A percentile compares a stretch with the other conserved stretches of the same genome.
phyloP scores from a whole-genome alignment of 164 flowering plant genomes.

The Sextonia rubra region DNA sequence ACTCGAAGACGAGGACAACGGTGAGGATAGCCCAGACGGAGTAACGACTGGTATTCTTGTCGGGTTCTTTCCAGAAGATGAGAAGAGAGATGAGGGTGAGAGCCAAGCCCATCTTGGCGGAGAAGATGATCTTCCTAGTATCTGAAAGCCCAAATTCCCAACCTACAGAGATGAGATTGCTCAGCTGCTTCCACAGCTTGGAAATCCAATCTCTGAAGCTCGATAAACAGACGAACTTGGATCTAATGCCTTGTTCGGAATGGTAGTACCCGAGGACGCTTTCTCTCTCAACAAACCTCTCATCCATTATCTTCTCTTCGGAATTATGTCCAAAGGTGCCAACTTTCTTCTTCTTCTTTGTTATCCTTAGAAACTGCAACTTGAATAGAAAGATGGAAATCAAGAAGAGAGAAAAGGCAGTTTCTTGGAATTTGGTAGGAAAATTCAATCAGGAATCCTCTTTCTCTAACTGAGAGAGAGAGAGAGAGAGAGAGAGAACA shows the following conservation, averaged over 20 bases:
- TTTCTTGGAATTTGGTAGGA: no score
- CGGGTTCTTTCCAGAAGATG: constrained; percentile 61
- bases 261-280: background rate
- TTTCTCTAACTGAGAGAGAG: no score
- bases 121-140: constrained; percentile 56
- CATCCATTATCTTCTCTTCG: no score
- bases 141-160: constrained; percentile 59
- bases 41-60: constrained; percentile 37
- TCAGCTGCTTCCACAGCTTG: constrained; percentile 5
- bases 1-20: constrained; percentile 79
- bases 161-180: constrained; percentile 23
- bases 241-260: background rate
- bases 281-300: no score
- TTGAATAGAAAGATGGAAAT: no score
- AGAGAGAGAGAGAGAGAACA: no score
- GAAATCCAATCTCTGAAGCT: constrained; percentile 14
- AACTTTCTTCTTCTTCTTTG: no score
- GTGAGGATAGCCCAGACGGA: constrained; percentile 86
- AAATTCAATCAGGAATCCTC: no score
- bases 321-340: no score
- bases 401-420: no score
- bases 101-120: constrained; percentile 66
- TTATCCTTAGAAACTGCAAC: no score
- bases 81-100: constrained; percentile 51
- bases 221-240: constrained; percentile 19